These are phyloP conservation scores for Hortiboletus campestris DNA, from an alignment of 768 basidiomycete species.

Conservation along the genomic window DNA sequence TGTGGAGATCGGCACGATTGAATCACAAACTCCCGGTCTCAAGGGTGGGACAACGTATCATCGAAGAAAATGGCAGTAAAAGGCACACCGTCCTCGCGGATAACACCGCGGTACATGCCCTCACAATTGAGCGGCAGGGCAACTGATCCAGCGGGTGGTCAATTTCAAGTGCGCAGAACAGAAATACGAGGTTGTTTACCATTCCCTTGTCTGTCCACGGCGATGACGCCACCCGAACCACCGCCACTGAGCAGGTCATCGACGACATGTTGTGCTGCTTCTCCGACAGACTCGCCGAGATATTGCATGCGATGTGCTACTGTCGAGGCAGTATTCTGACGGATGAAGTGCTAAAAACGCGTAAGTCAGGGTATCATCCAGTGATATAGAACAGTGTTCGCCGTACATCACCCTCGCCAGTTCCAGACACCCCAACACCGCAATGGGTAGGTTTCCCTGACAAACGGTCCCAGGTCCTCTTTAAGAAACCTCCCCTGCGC, in stretches of 20 bases:
- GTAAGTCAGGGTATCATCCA: constrained; percentile 1
- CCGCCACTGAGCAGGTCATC: constrained; percentile 56
- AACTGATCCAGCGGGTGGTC: constrained; percentile 39
- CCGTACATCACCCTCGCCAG: constrained; percentile 81
- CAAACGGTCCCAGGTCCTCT: constrained; percentile 40
- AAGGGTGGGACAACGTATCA: constrained; percentile 42
- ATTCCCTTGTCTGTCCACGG: constrained; percentile 66
- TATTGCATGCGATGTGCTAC: constrained; percentile 67
- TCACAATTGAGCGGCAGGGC: constrained; percentile 71
- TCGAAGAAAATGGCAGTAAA: constrained; percentile 78
- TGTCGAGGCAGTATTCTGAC: constrained; percentile 62
- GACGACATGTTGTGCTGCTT: constrained; percentile 56
- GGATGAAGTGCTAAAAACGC: constrained; percentile 66
- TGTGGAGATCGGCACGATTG: not conserved
- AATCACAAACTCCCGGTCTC: not conserved
- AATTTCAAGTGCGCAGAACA: not conserved
- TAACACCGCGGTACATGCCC: constrained; percentile 83
- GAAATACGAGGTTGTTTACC: constrained; percentile 39
- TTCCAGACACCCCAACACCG: constrained; percentile 77
- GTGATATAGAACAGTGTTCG: not conserved
- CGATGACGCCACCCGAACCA: constrained; percentile 75
- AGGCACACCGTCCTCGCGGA: constrained; percentile 64
- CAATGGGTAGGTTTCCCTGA: constrained; percentile 31
- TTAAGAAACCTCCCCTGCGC: constrained; percentile 31
- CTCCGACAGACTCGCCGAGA: constrained; percentile 50